Evolutionary conservation across 192 early-diverging fungal genomes (phyloP).

Genomic region (Rhizophagus prolifer): DNA sequence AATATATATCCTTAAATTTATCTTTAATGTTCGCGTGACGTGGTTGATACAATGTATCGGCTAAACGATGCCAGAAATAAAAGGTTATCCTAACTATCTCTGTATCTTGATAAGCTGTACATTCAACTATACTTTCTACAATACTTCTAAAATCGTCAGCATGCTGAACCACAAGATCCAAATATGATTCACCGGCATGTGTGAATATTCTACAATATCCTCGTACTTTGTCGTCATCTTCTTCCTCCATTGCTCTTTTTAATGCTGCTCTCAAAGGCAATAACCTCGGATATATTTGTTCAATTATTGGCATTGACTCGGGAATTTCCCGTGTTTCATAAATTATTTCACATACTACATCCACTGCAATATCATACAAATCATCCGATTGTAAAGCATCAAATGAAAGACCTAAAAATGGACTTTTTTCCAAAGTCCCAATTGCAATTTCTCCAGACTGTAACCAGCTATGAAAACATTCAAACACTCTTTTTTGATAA

Average conservation of each 20-base stretch:
- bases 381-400: conserved; percentile 64
- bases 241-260: conserved; percentile 46
- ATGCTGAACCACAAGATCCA: conserved; percentile 68
- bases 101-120: conserved; percentile 74
- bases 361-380: conserved; percentile 82
- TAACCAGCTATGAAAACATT: conserved; percentile 85
- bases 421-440: conserved; percentile 58
- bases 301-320: conserved; percentile 56
- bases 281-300: conserved; percentile 62
- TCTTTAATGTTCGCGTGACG: conserved; percentile 49
- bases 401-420: conserved; percentile 72
- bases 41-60: conserved; percentile 56
- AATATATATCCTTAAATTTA: conserved; percentile 65
- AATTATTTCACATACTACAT: conserved; percentile 81
- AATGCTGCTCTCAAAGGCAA: conserved; percentile 46
- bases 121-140: conserved; percentile 80
- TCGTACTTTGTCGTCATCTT: conserved; percentile 80
- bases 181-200: conserved; percentile 87
- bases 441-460: conserved; percentile 75
- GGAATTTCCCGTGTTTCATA: conserved; percentile 61
- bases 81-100: conserved; percentile 91
- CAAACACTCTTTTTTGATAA: conserved; percentile 63
- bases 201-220: conserved; percentile 86
- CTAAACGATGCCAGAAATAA: conserved; percentile 84
- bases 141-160: conserved; percentile 68